phyloP scores from a whole-genome alignment of 495 filamentous ascomycete species.

The Pyrenopolyporus hunteri region DNA sequence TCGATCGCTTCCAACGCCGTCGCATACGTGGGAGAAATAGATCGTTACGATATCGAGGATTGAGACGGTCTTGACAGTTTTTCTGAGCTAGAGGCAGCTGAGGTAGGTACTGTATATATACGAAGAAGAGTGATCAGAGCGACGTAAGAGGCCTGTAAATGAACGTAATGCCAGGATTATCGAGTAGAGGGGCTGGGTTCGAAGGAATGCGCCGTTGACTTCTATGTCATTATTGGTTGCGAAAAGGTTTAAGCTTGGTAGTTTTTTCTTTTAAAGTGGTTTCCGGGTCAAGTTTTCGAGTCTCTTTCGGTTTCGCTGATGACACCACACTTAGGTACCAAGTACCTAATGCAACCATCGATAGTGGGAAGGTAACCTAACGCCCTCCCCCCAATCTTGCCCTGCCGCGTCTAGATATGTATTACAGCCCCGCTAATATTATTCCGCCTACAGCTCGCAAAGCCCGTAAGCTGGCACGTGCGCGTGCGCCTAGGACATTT shows the following conservation, averaged over 20 bases:
- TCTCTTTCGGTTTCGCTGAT: constrained; percentile 9
- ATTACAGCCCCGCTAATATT: constrained; percentile 23
- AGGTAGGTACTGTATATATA: constrained; percentile 18
- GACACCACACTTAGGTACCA: constrained; percentile 15
- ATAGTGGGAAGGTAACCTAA: no score
- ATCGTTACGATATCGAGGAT: constrained; percentile 32
- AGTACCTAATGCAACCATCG: no score
- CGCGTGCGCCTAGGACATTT: constrained; percentile 22
- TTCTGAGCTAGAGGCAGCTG: constrained; percentile 13
- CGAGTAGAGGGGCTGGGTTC: constrained; percentile 14
- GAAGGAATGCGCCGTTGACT: neutral
- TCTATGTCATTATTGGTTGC: constrained; percentile 28
- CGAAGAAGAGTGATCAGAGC: constrained; percentile 21
- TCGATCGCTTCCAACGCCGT: constrained; percentile 20
- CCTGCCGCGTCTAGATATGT: constrained; percentile 22
- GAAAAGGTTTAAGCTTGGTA: constrained; percentile 11
- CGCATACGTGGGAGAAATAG: constrained; percentile 35
- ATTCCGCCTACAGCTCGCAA: constrained; percentile 12
- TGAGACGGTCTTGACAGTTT: constrained; percentile 21
- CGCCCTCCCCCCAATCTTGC: constrained; percentile 16
- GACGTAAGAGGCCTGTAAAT: constrained; percentile 23
- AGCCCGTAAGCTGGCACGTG: constrained; percentile 26
- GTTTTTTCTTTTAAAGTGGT: constrained; percentile 10
- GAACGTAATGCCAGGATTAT: constrained; percentile 15
- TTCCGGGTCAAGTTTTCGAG: neutral